A percentile compares a stretch with the other conserved stretches of the same genome.
Evolutionary conservation across 202 grass and related monocot genomes (phyloP).

Genomic region (Eragrostis tef): DNA sequence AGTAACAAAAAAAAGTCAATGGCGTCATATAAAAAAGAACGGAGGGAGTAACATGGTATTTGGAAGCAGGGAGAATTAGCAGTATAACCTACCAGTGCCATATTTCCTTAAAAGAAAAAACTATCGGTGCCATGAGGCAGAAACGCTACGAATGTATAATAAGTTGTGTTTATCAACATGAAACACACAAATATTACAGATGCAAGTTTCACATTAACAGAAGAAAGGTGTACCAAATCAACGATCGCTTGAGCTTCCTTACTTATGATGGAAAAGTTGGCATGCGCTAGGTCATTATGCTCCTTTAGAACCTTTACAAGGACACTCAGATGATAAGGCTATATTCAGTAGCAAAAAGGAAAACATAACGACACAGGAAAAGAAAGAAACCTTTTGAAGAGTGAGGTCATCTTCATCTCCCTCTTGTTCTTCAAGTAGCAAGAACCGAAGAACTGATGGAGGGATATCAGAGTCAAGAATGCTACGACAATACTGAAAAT

Average conservation of each 20-base stretch:
- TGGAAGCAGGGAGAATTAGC: background rate
- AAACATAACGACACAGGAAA: constrained; percentile 25
- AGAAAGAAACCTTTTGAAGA: constrained; percentile 79
- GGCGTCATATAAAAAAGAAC: no score
- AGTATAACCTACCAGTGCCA: no score
- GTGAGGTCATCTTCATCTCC: constrained; percentile 79
- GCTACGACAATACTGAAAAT: constrained; percentile 89
- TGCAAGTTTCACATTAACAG: constrained; percentile 28
- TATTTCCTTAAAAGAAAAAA: no score
- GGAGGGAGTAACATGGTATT: constrained; percentile 8
- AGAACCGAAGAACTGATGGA: constrained; percentile 68
- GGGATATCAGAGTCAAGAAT: constrained; percentile 91
- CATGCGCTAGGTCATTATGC: constrained; percentile 70
- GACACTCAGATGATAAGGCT: constrained; percentile 12
- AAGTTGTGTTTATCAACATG: constrained; percentile 7
- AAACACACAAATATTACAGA: constrained; percentile 23
- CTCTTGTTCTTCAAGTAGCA: constrained; percentile 87
- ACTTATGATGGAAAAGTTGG: constrained; percentile 90
- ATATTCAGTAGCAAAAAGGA: constrained; percentile 8
- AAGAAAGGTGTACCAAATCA: constrained; percentile 69
- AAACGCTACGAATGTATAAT: constrained; percentile 8
- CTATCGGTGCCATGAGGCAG: background rate
- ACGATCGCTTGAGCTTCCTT: constrained; percentile 87
- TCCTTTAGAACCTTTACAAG: constrained; percentile 76
- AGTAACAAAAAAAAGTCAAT: no score